Base-by-base conservation (phyloP, 768 basidiomycete species). In the Gymnopilus dilepis region DNA sequence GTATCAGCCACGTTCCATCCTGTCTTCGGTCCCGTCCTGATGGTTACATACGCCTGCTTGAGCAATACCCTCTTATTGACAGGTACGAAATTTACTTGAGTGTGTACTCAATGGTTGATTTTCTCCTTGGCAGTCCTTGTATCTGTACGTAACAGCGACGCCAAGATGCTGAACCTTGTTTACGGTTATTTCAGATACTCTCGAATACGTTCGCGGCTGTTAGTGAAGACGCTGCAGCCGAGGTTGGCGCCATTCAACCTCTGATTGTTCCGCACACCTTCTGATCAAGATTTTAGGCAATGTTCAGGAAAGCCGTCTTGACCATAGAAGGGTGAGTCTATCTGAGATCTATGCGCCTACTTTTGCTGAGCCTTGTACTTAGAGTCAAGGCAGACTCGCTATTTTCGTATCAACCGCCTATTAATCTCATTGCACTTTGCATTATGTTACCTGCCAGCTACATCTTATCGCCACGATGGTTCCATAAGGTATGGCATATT, bases 121-220 rank as follows among this genome's bases (percentile, higher is more conserved):
- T 64, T n/a, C 24, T 62, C 11, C 4, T 22, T 40, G 8, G 62
- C 54, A 91, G 91, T 93, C 22, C 82, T 93, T 50, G 91, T 93
- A 60, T 92, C 92, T 64, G 91, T 92, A 72, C 60, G 88, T 73
- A n/a, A n/a, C n/a, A n/a, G n/a, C n/a, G n/a, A n/a, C n/a, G n/a
- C n/a, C n/a, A n/a, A n/a, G n/a, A 15, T 50, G 24, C 48, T 31
- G 24, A 34, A 21, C 19, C 9, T 30, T 30, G 13, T 59, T 28
- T 21, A 43, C 22, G 9, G 21, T 41, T 31, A 24, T 30, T 38
- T 26, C 67, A 94, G 93, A 98, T 99, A 51, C 79, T 99, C 24
- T 94, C 94, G 6, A 94, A 98, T 70, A 98, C 97, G 0, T 99
- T 99, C 72, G 89, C 96, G 0, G 92, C 85, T 6, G 94, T 99